These are phyloP conservation scores for Porphyrellus sp. DNA, from an alignment of 1,284 basidiomycete species.

Conservation along the genomic window DNA sequence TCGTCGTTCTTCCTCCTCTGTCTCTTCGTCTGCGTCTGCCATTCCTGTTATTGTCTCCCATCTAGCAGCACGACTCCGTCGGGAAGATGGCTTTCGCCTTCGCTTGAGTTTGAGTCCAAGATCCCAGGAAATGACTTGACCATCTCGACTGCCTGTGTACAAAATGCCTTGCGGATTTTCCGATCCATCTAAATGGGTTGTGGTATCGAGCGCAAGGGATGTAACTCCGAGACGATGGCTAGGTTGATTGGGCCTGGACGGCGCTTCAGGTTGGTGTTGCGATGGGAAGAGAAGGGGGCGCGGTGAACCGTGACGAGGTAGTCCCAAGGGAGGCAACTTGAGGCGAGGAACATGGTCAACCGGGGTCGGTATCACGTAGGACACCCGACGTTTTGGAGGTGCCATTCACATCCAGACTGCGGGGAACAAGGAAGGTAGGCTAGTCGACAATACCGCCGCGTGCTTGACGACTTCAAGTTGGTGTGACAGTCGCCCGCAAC, in stretches of 20 bases:
- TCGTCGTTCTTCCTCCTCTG: constrained; percentile 49
- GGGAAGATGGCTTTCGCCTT: constrained; percentile 30
- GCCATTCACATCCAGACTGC: constrained; percentile 36
- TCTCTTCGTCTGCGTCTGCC: constrained; percentile 70
- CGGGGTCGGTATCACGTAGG: constrained; percentile 83
- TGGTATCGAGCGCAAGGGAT: constrained; percentile 81
- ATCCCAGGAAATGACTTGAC: constrained; percentile 90
- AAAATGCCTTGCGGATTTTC: constrained; percentile 81
- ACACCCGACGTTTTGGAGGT: constrained; percentile 58
- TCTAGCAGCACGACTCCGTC: constrained; percentile 35
- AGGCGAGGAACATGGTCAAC: constrained; percentile 61
- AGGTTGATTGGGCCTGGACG: constrained; percentile 46
- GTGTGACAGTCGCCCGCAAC: constrained; percentile 6
- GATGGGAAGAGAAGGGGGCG: constrained; percentile 62
- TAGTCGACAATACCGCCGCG: background rate
- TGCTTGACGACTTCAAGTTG: background rate
- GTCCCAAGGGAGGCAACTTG: constrained; percentile 64
- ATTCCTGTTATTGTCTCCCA: constrained; percentile 83
- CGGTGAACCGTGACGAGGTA: constrained; percentile 58
- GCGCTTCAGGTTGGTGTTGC: constrained; percentile 20
- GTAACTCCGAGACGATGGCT: constrained; percentile 86
- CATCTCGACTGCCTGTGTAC: constrained; percentile 92
- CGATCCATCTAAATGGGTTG: constrained; percentile 68
- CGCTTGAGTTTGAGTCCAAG: constrained; percentile 65
- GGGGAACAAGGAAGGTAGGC: background rate